phyloP scores from a whole-genome alignment of 805 yeast genomes.

The Kazachstania taianensis region DNA sequence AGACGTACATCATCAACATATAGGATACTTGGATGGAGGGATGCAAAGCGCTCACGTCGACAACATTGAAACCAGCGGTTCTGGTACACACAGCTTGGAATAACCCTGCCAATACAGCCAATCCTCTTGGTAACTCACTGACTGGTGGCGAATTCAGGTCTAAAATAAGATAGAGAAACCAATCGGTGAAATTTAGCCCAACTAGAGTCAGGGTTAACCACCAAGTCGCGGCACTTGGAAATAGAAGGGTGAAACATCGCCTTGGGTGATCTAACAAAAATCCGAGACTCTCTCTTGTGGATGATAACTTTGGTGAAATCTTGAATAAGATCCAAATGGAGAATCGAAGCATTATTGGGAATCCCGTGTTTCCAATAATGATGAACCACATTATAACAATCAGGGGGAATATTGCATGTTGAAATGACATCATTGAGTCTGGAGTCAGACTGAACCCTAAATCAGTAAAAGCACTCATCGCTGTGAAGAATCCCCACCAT shows the following conservation, averaged over 20 bases:
- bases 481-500: conserved; percentile 90
- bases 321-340: conserved; percentile 71
- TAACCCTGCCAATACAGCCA: conserved; percentile 65
- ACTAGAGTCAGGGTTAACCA: conserved; percentile 75
- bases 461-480: conserved; percentile 71
- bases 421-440: conserved; percentile 62
- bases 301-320: conserved; percentile 51
- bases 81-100: conserved; percentile 88
- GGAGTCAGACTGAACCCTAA: conserved; percentile 74
- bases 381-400: conserved; percentile 57
- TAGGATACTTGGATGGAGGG: conserved; percentile 91
- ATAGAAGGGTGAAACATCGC: conserved; percentile 84
- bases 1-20: conserved; percentile 94
- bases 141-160: conserved; percentile 51
- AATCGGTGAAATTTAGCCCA: conserved; percentile 61
- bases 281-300: conserved; percentile 60
- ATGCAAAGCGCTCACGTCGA: conserved; percentile 58
- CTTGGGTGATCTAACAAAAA: conserved; percentile 91
- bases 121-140: conserved; percentile 47
- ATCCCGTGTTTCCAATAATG: conserved; percentile 88
- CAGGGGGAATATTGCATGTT: conserved; percentile 51
- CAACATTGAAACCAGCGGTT: conserved; percentile 80
- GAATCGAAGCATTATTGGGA: conserved; percentile 73
- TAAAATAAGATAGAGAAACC: conserved; percentile 65
- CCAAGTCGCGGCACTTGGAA: conserved; percentile 90